Percentiles rank a stretch among this genome's conserved stretches.
These are phyloP conservation scores for Plasmodium falciparum DNA, from an alignment of 169 alveolate species.

Conservation along the genomic window DNA sequence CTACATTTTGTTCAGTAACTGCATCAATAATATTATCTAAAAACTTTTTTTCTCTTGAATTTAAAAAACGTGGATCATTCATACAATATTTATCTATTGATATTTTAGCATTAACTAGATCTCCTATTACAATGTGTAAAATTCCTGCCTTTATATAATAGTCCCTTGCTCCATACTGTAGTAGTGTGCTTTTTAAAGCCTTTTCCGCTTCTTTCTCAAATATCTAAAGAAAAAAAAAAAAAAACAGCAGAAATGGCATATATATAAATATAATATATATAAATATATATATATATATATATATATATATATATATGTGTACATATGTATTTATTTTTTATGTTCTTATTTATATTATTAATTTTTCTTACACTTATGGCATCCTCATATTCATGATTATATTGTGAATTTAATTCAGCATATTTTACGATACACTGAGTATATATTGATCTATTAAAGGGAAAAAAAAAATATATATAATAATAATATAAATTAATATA, in stretches of 20 bases:
- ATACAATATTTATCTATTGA: constrained; percentile 58
- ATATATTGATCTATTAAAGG: constrained; percentile 43
- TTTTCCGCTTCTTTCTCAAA: constrained; percentile 78
- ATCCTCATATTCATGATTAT: constrained; percentile 63
- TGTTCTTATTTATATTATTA: neutral
- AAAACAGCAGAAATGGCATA: neutral
- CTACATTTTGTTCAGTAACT: constrained; percentile 51
- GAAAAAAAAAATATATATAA: neutral
- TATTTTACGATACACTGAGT: constrained; percentile 73
- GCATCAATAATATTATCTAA: constrained; percentile 65
- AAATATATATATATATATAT: neutral
- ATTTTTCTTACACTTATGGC: constrained; percentile 63
- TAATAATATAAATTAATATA: neutral
- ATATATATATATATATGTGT: neutral
- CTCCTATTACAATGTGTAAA: constrained; percentile 69
- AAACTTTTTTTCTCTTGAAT: constrained; percentile 57
- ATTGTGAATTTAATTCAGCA: constrained; percentile 76
- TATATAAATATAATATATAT: neutral
- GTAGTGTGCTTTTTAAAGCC: constrained; percentile 65
- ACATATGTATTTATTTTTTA: neutral
- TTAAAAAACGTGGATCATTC: constrained; percentile 64
- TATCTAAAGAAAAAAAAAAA: constrained; percentile 14
- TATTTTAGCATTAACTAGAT: constrained; percentile 67
- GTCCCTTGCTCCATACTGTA: constrained; percentile 79
- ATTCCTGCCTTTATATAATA: constrained; percentile 80